Conservation (phyloP, 176 grass and related monocot genomes). For the Hordeum vulgare region DNA sequence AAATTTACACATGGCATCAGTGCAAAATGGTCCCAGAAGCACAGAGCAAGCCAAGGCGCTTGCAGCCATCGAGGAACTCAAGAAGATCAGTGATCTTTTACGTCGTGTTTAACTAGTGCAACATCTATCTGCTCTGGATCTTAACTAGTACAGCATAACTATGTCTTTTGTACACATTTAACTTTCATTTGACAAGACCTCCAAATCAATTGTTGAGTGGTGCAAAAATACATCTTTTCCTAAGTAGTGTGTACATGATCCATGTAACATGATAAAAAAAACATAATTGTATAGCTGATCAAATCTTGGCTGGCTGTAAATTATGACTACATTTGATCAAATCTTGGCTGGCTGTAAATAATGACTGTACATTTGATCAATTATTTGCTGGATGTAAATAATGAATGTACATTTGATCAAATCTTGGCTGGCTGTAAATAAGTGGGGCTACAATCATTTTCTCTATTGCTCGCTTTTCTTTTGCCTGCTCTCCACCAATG, state of each 20-base stretch:
- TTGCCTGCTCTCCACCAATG: not conserved
- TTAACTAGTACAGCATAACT: constrained; percentile 11
- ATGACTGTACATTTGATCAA: constrained; percentile 7
- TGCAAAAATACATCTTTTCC: not conserved
- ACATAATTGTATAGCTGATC: constrained; percentile 10
- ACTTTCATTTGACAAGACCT: not conserved
- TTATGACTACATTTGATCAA: not conserved
- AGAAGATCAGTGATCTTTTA: constrained; percentile 64
- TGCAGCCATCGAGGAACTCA: constrained; percentile 60
- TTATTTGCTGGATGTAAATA: not conserved
- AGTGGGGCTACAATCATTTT: not conserved
- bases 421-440: not conserved
- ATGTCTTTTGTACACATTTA: not conserved
- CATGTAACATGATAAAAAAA: constrained; percentile 17
- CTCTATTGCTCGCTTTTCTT: not conserved
- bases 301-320: not conserved
- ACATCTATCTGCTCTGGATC: not conserved
- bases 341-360: not conserved
- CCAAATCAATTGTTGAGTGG: not conserved
- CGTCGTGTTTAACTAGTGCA: constrained; percentile 35
- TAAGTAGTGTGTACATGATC: constrained; percentile 27
- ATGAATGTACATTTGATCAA: not conserved
- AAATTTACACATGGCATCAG: constrained; percentile 20
- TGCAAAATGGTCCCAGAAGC: constrained; percentile 22
- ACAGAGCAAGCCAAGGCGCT: constrained; percentile 34